Conservation (phyloP, 306 rosid species). For the Hylodesmum podocarpum region DNA sequence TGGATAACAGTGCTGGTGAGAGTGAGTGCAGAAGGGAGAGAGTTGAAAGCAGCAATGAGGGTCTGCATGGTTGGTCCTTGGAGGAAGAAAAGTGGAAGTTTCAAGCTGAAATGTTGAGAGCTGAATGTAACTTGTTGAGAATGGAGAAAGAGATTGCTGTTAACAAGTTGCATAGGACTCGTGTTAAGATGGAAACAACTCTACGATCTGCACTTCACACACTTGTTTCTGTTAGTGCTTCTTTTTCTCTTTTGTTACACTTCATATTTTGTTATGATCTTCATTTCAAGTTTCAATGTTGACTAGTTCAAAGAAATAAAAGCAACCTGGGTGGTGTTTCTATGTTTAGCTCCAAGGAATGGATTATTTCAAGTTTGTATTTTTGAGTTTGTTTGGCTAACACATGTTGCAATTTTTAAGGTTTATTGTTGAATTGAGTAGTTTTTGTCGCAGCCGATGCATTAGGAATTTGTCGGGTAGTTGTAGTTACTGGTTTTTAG, state of each 20-base stretch:
- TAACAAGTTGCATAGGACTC: conserved; percentile 61
- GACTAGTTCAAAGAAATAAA: neutral
- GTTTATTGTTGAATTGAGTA: neutral
- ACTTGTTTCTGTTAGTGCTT: conserved; percentile 70
- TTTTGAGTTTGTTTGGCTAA: neutral
- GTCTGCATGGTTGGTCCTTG: conserved; percentile 12
- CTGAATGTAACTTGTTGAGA: conserved; percentile 86
- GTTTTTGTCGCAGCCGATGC: neutral
- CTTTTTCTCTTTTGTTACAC: neutral
- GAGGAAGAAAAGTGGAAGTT: conserved; percentile 90
- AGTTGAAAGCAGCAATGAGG: too few species aligned
- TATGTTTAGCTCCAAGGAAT: neutral
- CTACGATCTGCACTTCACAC: conserved; percentile 67
- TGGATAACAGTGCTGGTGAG: conserved; percentile 33
- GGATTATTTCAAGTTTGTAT: neutral
- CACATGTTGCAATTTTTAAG: neutral
- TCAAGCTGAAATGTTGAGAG: conserved; percentile 92
- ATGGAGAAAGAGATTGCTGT: conserved; percentile 85
- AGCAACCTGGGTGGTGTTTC: neutral
- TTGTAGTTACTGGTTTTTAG: neutral
- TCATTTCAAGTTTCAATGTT: neutral
- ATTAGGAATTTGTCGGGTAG: neutral
- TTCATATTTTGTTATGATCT: neutral
- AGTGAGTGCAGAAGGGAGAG: conserved; percentile 56
- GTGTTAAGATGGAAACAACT: conserved; percentile 57